These are phyloP conservation scores for Ensete ventricosum DNA, from an alignment of 176 grass and related monocot species.

Conservation along the genomic window DNA sequence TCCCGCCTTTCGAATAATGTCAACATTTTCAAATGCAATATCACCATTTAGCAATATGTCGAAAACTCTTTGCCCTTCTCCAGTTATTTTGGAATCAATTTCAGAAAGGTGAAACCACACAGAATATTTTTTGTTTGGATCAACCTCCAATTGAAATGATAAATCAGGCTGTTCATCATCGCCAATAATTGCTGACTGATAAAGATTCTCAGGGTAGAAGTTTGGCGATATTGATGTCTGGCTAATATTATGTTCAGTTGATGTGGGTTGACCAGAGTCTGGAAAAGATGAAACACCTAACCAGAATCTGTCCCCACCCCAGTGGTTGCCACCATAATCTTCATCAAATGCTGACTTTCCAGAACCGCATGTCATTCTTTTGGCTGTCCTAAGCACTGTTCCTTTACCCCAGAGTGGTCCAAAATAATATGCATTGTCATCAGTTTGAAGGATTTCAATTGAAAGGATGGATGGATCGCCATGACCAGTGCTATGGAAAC, in stretches of 20 bases:
- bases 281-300: slow-evolving; percentile 53
- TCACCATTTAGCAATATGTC: slow-evolving; percentile 81
- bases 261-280: slow-evolving; percentile 56
- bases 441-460: slow-evolving; percentile 90
- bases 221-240: slow-evolving; percentile 65
- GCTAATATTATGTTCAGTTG: slow-evolving; percentile 80
- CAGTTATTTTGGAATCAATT: slow-evolving; percentile 64
- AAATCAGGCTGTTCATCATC: slow-evolving; percentile 57
- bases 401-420: slow-evolving; percentile 38
- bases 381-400: slow-evolving; percentile 63
- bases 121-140: slow-evolving; percentile 94
- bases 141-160: slow-evolving; percentile 80
- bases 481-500: slow-evolving; percentile 96
- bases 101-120: slow-evolving; percentile 97
- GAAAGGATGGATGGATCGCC: slow-evolving; percentile 93
- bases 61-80: slow-evolving; percentile 71
- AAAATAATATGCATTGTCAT: slow-evolving; percentile 72
- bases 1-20: slow-evolving; percentile 68
- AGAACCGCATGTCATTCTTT: slow-evolving; percentile 76
- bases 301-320: slow-evolving; percentile 98
- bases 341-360: slow-evolving; percentile 88
- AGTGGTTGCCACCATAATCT: slow-evolving; percentile 54
- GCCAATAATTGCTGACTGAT: slow-evolving; percentile 77
- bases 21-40: slow-evolving; percentile 60
- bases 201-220: slow-evolving; percentile 73